Percentiles rank a stretch among this genome's conserved stretches.
phyloP scores from a whole-genome alignment of 2,329 filamentous ascomycete species.

The Fonsecaea multimorphosa region DNA sequence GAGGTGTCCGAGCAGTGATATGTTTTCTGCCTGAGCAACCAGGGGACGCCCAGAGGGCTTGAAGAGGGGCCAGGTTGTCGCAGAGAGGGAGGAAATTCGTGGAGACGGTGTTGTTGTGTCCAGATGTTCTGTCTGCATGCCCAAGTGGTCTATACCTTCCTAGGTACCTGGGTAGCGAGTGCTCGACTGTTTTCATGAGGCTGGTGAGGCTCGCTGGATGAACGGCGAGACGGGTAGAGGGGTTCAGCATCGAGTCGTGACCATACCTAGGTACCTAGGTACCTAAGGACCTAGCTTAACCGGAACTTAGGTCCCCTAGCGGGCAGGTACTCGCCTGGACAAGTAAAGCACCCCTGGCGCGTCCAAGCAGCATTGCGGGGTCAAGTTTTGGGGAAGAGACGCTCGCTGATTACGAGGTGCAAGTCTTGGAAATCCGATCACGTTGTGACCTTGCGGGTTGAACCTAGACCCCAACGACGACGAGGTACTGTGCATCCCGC shows the following conservation, averaged over 20 bases:
- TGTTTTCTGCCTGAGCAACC: not conserved
- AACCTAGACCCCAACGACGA: not conserved
- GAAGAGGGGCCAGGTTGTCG: not conserved
- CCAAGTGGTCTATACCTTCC: too few relatives aligned
- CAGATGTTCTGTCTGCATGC: not conserved
- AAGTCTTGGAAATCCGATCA: not conserved
- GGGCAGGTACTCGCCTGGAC: not conserved
- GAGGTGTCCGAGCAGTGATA: not conserved
- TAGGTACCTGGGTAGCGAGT: too few relatives aligned
- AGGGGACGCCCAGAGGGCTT: not conserved
- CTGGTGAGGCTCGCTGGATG: not conserved
- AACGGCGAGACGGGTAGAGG: not conserved
- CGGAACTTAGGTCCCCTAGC: too few relatives aligned
- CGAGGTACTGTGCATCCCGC: not conserved
- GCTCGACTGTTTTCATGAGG: too few relatives aligned
- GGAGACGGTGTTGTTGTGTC: not conserved
- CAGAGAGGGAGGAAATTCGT: not conserved
- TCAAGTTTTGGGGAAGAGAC: not conserved
- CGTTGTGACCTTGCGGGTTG: not conserved
- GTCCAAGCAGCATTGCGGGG: constrained; percentile 1
- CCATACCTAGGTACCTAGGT: too few relatives aligned
- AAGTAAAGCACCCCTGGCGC: not conserved
- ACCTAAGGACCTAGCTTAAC: too few relatives aligned
- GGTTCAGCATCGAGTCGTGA: not conserved
- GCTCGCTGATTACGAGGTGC: not conserved